Base-by-base conservation (phyloP, 768 basidiomycete genomes). In the Pleurotus ostreatus region DNA sequence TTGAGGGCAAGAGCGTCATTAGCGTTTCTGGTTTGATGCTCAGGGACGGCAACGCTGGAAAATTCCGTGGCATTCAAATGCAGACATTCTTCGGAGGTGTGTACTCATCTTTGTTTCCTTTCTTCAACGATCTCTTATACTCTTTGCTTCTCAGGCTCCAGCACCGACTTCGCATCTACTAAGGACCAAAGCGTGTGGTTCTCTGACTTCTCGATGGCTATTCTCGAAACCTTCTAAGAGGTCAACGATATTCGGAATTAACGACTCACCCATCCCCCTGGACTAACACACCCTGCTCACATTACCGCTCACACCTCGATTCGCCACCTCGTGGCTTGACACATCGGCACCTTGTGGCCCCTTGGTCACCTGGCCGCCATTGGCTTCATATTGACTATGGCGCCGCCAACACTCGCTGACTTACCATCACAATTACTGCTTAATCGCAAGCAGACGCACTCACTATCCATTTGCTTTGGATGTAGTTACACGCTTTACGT, bases 41-140 rank as follows among this genome's bases (percentile, higher is more conserved):
- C 30, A 72, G 82, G 48, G 74, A 80, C 58, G 72, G 71, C 56
- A 67, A 65, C 23, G 68, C 70, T 0, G 81, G 82, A 40, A 75
- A 74, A 59, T 78, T 90, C 63, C 76, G 81, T 34, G 88, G 89
- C 18, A 80, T 88, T 56, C 82, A 83, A 67, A 80, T 85, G 76
- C 84, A 89, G 71, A 86, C 87, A n/a, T 89, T 89, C 79, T 89
- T 91, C 61, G 87, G 87, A 47, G 85, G 83, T 79, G 63, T 58
- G 73, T 52, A n/a, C 16, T 23, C 8, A 18, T 41, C 40, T 47
- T 57, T 43, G 34, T 58, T 47, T 55, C 26, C 34, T 49, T 30
- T 48, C 46, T 16, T 22, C 57, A 26, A 26, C 15, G 4, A 56
- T 43, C 66, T 54, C 63, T 62, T 13, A 37, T 16, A 18, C 16